phyloP scores from a whole-genome alignment of 768 basidiomycete species.

The Auricularia sp. region DNA sequence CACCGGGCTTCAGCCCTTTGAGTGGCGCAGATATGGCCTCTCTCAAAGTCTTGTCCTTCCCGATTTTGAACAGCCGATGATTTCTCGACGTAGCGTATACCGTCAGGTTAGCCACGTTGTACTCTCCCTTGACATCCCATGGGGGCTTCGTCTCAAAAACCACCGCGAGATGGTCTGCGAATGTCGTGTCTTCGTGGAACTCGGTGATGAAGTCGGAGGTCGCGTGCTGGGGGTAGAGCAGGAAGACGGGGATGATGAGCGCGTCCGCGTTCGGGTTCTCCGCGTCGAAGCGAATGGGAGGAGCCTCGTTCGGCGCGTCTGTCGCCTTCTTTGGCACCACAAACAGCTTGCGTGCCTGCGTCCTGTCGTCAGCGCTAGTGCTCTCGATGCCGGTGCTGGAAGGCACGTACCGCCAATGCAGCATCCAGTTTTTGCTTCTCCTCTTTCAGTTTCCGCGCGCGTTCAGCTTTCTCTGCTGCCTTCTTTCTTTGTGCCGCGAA shows the following conservation, averaged over 20 bases:
- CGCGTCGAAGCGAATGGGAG: slow-evolving; percentile 49
- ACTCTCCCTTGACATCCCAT: slow-evolving; percentile 72
- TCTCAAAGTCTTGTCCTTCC: slow-evolving; percentile 76
- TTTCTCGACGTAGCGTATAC: slow-evolving; percentile 76
- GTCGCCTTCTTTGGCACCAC: slow-evolving; percentile 39
- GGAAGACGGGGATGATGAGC: slow-evolving; percentile 78
- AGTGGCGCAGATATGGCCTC: slow-evolving; percentile 59
- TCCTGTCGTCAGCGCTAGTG: slow-evolving; percentile 4
- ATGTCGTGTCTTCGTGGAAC: slow-evolving; percentile 78
- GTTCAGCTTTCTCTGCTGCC: slow-evolving; percentile 42
- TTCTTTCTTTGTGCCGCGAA: slow-evolving; percentile 36
- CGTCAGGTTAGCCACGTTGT: slow-evolving; percentile 50
- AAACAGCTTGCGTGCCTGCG: slow-evolving; percentile 67
- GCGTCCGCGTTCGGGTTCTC: slow-evolving; percentile 50
- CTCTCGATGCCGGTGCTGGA: background rate
- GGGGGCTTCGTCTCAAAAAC: slow-evolving; percentile 65
- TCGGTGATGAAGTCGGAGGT: slow-evolving; percentile 82
- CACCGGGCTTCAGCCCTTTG: slow-evolving; percentile 47
- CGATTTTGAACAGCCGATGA: slow-evolving; percentile 78
- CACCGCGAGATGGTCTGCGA: slow-evolving; percentile 59
- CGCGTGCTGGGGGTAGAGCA: slow-evolving; percentile 85
- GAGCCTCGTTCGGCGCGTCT: slow-evolving; percentile 46
- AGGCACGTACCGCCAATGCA: slow-evolving; percentile 53
- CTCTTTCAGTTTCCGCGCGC: slow-evolving; percentile 39
- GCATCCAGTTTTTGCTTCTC: slow-evolving; percentile 41